phyloP scores from a whole-genome alignment of 2,329 filamentous ascomycete genomes.

The Xylariaceae sp. region DNA sequence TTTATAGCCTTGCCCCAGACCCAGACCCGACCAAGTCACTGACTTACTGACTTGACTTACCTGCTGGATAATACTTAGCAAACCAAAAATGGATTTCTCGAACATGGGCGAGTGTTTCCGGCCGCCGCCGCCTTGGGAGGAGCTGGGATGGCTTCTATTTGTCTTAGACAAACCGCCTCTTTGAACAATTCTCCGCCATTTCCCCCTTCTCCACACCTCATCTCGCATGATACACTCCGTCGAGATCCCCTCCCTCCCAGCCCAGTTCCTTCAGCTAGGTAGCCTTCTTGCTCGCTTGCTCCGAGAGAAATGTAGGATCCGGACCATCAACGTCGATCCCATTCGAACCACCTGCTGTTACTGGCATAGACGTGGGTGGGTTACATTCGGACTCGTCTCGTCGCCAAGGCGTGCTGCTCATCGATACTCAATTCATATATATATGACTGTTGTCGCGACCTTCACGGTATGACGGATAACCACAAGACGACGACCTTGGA shows the following conservation, averaged over 20 bases:
- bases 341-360: background rate
- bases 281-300: background rate
- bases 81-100: background rate
- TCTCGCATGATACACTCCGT: constrained; percentile 5
- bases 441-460: constrained; percentile 3
- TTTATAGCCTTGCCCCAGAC: too few relatives aligned
- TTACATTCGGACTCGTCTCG: background rate
- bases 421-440: constrained; percentile 6
- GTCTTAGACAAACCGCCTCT: background rate
- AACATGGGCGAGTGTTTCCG: background rate
- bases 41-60: background rate
- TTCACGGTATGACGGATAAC: constrained; percentile 1
- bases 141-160: background rate
- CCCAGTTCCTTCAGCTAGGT: too few relatives aligned
- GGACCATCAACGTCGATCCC: constrained; percentile 1
- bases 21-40: too few relatives aligned
- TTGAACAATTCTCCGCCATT: background rate
- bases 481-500: background rate
- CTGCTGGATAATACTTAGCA: background rate
- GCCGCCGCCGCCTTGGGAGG: background rate
- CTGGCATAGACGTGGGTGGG: constrained; percentile 1
- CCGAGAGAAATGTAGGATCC: background rate
- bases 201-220: background rate
- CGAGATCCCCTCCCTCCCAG: background rate
- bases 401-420: background rate